Percentiles rank a stretch among this genome's conserved stretches.
Evolutionary conservation across 2,329 filamentous ascomycete species (phyloP).

Genomic region (Penicillium concentricum): DNA sequence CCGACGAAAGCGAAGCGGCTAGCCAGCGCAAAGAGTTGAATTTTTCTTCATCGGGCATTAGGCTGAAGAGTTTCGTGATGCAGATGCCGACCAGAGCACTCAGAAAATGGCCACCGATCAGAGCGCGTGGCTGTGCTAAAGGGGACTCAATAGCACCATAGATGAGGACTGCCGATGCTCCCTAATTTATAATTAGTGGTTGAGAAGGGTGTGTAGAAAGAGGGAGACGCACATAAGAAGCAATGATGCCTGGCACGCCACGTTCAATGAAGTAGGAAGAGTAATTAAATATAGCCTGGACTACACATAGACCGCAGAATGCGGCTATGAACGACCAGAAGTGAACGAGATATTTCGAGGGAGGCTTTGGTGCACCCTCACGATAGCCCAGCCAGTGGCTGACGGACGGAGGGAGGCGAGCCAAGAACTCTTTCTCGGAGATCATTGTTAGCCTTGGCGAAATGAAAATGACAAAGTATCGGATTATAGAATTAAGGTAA

Average conservation of each 20-base stretch:
- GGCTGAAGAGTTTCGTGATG: background rate
- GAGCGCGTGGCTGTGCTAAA: background rate
- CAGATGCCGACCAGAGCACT: background rate
- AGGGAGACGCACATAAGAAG: background rate
- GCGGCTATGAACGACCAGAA: conserved; percentile 27
- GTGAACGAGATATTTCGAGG: conserved; percentile 19
- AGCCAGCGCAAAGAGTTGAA: background rate
- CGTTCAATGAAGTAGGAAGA: conserved; percentile 7
- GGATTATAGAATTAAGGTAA: background rate
- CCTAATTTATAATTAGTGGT: background rate
- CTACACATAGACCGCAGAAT: conserved; percentile 25
- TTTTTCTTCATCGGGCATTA: background rate
- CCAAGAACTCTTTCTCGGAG: conserved; percentile 27
- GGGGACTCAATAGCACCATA: background rate
- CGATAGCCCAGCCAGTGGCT: conserved; percentile 30
- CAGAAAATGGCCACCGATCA: background rate
- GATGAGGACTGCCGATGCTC: background rate
- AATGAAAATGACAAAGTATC: background rate
- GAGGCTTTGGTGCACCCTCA: conserved; percentile 18
- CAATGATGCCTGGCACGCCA: background rate
- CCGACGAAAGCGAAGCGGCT: background rate
- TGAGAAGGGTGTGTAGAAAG: background rate
- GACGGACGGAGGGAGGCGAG: conserved; percentile 20
- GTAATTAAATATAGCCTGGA: conserved; percentile 28
- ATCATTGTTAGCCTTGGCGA: background rate